These are phyloP conservation scores for Corrigiola litoralis DNA, from an alignment of 179 eudicot genomes.

Conservation along the genomic window DNA sequence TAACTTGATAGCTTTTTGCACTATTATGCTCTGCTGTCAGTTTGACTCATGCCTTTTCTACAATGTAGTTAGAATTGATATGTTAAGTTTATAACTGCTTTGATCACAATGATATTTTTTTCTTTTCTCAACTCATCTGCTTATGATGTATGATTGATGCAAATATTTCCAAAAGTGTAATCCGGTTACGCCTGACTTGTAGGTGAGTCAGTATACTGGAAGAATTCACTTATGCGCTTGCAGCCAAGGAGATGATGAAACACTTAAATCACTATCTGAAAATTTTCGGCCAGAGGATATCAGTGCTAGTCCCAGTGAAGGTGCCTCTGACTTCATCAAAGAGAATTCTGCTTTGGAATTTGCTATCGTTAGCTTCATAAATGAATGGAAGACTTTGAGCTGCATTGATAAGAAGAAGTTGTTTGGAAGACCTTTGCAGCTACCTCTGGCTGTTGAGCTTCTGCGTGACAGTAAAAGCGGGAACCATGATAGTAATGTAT, in stretches of 20 bases:
- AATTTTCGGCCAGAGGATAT: constrained; percentile 80
- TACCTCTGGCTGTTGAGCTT: constrained; percentile 76
- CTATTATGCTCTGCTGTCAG: not conserved
- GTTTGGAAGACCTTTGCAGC: constrained; percentile 76
- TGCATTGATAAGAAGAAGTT: constrained; percentile 63
- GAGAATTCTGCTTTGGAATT: constrained; percentile 45
- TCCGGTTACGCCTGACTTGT: constrained; percentile 13
- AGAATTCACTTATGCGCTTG: constrained; percentile 82
- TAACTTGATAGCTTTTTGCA: not conserved
- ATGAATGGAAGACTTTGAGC: constrained; percentile 74
- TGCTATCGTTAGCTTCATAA: constrained; percentile 54
- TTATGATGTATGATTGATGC: no score
- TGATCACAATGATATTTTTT: no score
- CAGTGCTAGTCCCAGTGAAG: constrained; percentile 25
- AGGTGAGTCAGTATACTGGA: constrained; percentile 96
- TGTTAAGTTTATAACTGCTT: no score
- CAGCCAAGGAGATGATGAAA: constrained; percentile 55
- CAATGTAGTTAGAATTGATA: no score
- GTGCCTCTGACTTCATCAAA: constrained; percentile 29
- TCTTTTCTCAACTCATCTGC: no score
- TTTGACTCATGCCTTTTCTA: not conserved
- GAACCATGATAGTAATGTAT: constrained; percentile 73
- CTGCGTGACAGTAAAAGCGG: constrained; percentile 60
- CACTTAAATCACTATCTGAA: constrained; percentile 69
- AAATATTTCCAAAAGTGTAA: not conserved